Base-by-base conservation (phyloP, 2,329 filamentous ascomycete genomes). In the Ophiocordyceps sinensis region DNA sequence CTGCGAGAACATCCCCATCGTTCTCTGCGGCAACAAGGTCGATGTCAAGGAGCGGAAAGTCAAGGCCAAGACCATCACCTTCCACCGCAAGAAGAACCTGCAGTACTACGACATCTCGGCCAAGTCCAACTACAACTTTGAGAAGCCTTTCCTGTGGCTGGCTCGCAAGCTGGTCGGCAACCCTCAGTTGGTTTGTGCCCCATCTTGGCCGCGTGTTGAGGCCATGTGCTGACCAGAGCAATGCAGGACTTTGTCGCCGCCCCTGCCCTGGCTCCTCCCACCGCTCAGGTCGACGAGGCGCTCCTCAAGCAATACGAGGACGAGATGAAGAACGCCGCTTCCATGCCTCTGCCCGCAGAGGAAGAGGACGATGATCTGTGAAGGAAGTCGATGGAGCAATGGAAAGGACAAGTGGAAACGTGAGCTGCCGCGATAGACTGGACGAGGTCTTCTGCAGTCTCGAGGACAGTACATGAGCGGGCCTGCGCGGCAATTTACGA, bases 21-120 rank as follows among this genome's bases (percentile, higher is more conserved):
- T 96, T 58, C 84, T 98, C 51, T 87, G 81, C 67, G 89, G 89
- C 61, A 98, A 98, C 85, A 98, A 98, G 79, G 89, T 98, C 66
- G 89, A 98, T 61, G 91, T 98, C 51, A 98, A 98, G 84, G 91
- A 98, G 79, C 86, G 91, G 68, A 98, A 98, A 75, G 91, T 98
- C 64, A 98, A 98, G 82, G 91, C 91, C 63, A 98, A 98, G 85
- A 93, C 89, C 64, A 98, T 98, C 70, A 98, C 91, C 53, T 98
- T 98, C 85, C 91, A 98, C 79, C 86, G 91, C 71, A 98, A 98
- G 85, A 98, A 98, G 82, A 98, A 96, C 72, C 82, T 98, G 41
- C 91, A 98, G 72, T 98, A 96, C 79, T 98, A 98, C 77, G 91
- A 96, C 58, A 96, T 96, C 65, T 95, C 87, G 35, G 91, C 91